A percentile compares a stretch with the other conserved stretches of the same genome.
These are phyloP conservation scores for Lichtheimia ornata DNA, from an alignment of 371 early-diverging fungal genomes.

Conservation along the genomic window DNA sequence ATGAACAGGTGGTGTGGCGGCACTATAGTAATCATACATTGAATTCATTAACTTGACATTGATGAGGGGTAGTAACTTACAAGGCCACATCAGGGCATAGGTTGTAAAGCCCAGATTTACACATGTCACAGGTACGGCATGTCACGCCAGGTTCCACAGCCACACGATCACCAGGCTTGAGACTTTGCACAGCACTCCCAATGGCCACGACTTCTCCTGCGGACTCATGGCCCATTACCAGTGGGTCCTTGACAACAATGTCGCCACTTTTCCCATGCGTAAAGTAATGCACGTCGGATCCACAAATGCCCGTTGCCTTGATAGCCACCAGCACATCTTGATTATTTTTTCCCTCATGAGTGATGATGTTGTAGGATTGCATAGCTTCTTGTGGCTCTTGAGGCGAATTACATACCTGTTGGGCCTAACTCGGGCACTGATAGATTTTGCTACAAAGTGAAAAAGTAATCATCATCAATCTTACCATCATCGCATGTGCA, in stretches of 20 bases:
- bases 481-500: not conserved
- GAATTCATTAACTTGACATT: not conserved
- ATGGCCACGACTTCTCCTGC: constrained; percentile 63
- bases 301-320: constrained; percentile 51
- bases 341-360: not conserved
- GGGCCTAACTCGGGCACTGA: constrained; percentile 23
- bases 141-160: constrained; percentile 67
- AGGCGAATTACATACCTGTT: too few species aligned
- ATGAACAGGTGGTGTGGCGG: constrained; percentile 53
- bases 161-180: constrained; percentile 73
- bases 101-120: constrained; percentile 50
- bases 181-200: constrained; percentile 51
- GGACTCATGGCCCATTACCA: constrained; percentile 79
- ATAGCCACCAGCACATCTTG: constrained; percentile 47
- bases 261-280: constrained; percentile 38
- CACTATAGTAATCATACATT: constrained; percentile 18
- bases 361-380: not conserved
- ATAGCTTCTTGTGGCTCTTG: not conserved
- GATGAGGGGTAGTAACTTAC: constrained; percentile 16
- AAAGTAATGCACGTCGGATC: constrained; percentile 52
- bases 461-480: not conserved
- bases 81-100: constrained; percentile 49
- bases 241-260: constrained; percentile 46
- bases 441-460: constrained; percentile 21
- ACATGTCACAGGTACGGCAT: constrained; percentile 58